Conservation (phyloP, 805 yeast genomes). For the Naumovozyma baii region DNA sequence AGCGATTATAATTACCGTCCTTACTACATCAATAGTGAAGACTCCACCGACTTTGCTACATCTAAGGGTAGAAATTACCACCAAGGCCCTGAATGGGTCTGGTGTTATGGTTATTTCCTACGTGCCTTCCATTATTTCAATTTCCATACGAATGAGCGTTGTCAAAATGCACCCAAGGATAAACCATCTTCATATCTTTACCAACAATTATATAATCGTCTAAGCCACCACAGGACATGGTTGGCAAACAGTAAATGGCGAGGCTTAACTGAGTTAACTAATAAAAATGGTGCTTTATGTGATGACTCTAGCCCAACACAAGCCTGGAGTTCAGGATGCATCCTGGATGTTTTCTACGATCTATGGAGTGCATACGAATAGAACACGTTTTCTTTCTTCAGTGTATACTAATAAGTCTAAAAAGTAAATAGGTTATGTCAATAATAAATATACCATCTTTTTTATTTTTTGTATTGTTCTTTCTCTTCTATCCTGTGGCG, state of each 20-base stretch:
- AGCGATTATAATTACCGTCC: slow-evolving; percentile 88
- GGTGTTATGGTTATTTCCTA: slow-evolving; percentile 81
- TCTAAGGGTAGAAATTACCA: slow-evolving; percentile 94
- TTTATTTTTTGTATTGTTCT: too few relatives aligned
- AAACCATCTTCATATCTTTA: slow-evolving; percentile 43
- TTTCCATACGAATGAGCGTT: slow-evolving; percentile 30
- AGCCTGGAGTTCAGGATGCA: slow-evolving; percentile 90
- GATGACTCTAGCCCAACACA: slow-evolving; percentile 88
- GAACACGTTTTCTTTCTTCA: not conserved
- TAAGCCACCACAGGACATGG: slow-evolving; percentile 61
- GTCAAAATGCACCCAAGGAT: slow-evolving; percentile 24
- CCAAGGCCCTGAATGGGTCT: slow-evolving; percentile 98
- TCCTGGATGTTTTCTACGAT: slow-evolving; percentile 71
- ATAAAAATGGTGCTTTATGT: slow-evolving; percentile 76
- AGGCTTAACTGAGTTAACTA: slow-evolving; percentile 86
- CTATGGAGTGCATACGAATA: slow-evolving; percentile 32
- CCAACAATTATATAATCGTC: slow-evolving; percentile 49
- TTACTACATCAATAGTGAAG: slow-evolving; percentile 70
- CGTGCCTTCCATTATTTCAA: slow-evolving; percentile 63
- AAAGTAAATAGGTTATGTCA: too few relatives aligned
- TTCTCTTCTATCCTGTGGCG: too few relatives aligned
- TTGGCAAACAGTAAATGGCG: slow-evolving; percentile 78
- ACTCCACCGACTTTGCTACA: slow-evolving; percentile 79
- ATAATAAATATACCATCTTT: too few relatives aligned
- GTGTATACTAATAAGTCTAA: not conserved